A percentile compares a stretch with the other conserved stretches of the same genome.
Evolutionary conservation across 805 yeast genomes (phyloP).

Genomic region (Barnettozyma populi): DNA sequence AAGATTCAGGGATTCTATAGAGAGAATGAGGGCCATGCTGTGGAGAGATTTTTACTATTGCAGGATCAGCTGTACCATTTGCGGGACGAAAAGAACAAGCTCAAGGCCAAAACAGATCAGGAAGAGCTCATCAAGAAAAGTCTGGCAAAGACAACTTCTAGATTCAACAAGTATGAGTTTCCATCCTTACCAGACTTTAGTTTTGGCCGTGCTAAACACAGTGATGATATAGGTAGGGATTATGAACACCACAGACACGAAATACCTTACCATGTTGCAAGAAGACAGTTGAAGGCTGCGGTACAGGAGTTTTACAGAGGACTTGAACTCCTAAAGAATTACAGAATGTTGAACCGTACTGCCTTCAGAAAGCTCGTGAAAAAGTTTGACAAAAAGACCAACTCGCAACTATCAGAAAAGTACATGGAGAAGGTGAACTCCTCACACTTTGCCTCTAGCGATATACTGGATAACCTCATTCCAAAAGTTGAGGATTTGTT

Average conservation of each 20-base stretch:
- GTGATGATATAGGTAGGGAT: constrained; percentile 33
- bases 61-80: constrained; percentile 67
- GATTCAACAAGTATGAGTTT: constrained; percentile 31
- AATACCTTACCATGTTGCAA: constrained; percentile 59
- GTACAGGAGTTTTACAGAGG: constrained; percentile 68
- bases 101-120: constrained; percentile 13
- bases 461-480: constrained; percentile 58
- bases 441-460: constrained; percentile 58
- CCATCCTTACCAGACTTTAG: constrained; percentile 38
- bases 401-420: constrained; percentile 34
- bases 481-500: constrained; percentile 62
- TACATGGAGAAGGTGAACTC: constrained; percentile 56
- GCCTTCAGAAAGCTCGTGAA: constrained; percentile 87
- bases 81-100: constrained; percentile 42
- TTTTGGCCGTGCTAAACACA: constrained; percentile 26
- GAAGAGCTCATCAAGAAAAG: constrained; percentile 15
- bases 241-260: constrained; percentile 35
- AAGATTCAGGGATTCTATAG: constrained; percentile 60
- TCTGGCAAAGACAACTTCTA: constrained; percentile 19
- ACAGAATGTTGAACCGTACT: constrained; percentile 71
- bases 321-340: constrained; percentile 64
- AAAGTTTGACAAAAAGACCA: constrained; percentile 77
- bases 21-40: constrained; percentile 54
- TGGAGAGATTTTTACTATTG: constrained; percentile 52
- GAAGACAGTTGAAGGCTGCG: constrained; percentile 63